These are phyloP conservation scores for Orbilia blumenaviensis DNA, from an alignment of 2,329 filamentous ascomycete species.

Conservation along the genomic window DNA sequence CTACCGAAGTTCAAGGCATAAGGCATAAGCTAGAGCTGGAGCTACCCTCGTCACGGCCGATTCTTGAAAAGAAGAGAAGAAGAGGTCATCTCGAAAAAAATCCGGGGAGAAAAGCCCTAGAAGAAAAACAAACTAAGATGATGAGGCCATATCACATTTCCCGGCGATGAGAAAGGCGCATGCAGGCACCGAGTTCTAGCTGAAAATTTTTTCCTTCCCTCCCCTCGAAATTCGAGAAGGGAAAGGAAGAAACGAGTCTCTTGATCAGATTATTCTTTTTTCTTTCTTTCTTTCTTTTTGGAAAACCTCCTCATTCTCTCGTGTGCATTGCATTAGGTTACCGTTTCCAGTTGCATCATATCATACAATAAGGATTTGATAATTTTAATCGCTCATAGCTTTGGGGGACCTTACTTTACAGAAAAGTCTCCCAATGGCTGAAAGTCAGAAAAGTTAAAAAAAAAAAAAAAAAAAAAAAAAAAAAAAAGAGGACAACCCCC, in stretches of 20 bases:
- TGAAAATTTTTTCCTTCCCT: conserved; percentile 11
- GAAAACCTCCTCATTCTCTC: conserved; percentile 1
- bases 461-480: too few relatives aligned
- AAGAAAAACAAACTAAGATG: background rate
- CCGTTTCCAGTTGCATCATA: background rate
- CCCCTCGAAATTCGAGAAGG: too few relatives aligned
- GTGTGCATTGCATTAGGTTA: conserved; percentile 9
- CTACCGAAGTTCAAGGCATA: background rate
- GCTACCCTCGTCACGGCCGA: background rate
- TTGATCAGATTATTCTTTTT: too few relatives aligned
- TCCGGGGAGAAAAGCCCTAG: background rate
- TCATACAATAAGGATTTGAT: background rate
- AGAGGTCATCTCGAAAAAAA: background rate
- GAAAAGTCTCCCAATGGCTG: too few relatives aligned
- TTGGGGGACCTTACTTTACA: too few relatives aligned
- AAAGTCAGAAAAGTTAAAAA: too few relatives aligned
- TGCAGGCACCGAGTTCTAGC: conserved; percentile 18
- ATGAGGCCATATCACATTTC: conserved; percentile 12
- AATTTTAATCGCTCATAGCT: conserved; percentile 46
- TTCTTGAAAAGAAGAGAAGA: too few relatives aligned
- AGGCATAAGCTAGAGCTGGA: background rate
- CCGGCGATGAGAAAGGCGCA: background rate
- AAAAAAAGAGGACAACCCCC: background rate
- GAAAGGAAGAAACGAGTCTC: too few relatives aligned
- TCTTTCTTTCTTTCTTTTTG: background rate